phyloP scores from a whole-genome alignment of 164 flowering plant species.

The Nelumbo lutea region DNA sequence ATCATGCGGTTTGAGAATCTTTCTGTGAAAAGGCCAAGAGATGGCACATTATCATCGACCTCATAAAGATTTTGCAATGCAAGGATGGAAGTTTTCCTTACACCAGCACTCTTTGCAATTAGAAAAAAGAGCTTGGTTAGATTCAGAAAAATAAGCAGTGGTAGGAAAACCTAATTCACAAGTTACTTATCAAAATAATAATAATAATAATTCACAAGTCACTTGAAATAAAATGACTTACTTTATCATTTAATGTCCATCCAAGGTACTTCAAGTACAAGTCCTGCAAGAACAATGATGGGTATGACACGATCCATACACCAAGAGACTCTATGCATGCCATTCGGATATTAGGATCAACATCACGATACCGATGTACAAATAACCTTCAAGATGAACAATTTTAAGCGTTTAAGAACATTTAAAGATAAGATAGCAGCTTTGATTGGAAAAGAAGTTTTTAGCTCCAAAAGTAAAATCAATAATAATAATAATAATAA shows the following conservation, averaged over 20 bases:
- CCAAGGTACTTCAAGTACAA: constrained; percentile 94
- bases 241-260: constrained; percentile 98
- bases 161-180: not conserved
- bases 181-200: constrained; percentile 1
- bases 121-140: constrained; percentile 13
- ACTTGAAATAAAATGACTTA: constrained; percentile 20
- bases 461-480: not conserved
- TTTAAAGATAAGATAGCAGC: not conserved
- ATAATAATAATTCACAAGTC: not conserved
- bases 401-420: not conserved
- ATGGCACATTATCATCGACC: constrained; percentile 88
- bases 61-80: constrained; percentile 94
- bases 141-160: not conserved
- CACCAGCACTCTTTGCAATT: constrained; percentile 71
- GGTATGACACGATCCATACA: constrained; percentile 89
- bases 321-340: constrained; percentile 93
- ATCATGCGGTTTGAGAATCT: constrained; percentile 91
- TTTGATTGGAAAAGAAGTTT: not conserved
- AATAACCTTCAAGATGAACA: constrained; percentile 59
- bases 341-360: constrained; percentile 87
- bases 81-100: constrained; percentile 80
- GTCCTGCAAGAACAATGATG: constrained; percentile 89
- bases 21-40: constrained; percentile 89
- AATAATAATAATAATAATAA: not conserved
- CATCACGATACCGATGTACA: constrained; percentile 94